Conservation (phyloP, 305 asterid species). For the Fraxinus sp. region DNA sequence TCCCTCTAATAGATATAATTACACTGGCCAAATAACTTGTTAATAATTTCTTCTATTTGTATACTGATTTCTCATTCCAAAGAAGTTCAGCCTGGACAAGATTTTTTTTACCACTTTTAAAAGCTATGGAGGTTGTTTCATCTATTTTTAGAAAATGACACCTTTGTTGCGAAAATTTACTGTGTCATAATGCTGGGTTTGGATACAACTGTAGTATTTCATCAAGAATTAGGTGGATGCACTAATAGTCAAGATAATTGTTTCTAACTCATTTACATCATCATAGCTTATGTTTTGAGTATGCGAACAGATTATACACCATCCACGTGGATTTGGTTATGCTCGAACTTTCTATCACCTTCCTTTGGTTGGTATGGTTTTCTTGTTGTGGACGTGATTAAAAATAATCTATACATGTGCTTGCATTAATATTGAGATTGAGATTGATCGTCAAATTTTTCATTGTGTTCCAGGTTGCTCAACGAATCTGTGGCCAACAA, state of each 20-base stretch:
- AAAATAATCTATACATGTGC: conserved; percentile 1
- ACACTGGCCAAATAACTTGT: not conserved
- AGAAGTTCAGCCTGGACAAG: not conserved
- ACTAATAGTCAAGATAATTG: not conserved
- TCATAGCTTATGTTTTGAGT: not conserved
- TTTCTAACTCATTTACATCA: not conserved
- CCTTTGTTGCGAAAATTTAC: not conserved
- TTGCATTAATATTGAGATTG: not conserved
- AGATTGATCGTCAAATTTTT: not conserved
- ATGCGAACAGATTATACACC: conserved; percentile 1
- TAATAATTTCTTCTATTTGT: not conserved
- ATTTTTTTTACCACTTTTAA: not conserved
- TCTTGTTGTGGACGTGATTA: not conserved
- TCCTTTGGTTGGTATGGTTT: conserved; percentile 11
- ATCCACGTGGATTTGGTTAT: conserved; percentile 4
- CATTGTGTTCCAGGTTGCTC: conserved; percentile 43
- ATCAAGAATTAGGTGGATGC: not conserved
- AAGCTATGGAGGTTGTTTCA: not conserved
- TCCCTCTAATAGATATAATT: not conserved
- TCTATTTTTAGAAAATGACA: not conserved
- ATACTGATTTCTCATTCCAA: not conserved
- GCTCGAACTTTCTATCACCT: conserved; percentile 19
- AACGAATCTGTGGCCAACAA: conserved; percentile 34
- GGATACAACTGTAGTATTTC: not conserved
- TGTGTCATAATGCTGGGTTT: not conserved